phyloP scores from a whole-genome alignment of 2,329 filamentous ascomycete species.

The Ceratocystis huliohia region DNA sequence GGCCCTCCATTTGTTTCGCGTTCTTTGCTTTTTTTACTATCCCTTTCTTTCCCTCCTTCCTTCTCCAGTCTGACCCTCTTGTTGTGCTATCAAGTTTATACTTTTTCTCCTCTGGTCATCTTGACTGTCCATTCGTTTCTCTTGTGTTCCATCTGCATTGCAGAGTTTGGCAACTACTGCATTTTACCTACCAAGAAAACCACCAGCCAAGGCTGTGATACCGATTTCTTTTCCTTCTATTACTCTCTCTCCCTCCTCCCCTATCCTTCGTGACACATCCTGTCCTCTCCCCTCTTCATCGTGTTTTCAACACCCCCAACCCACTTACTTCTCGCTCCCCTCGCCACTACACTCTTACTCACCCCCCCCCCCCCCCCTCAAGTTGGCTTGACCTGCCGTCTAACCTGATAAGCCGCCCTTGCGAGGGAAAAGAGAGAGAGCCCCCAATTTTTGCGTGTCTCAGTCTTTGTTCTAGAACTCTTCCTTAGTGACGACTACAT shows the following conservation, averaged over 20 bases:
- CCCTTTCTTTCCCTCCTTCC: not conserved
- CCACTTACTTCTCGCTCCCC: too few relatives aligned
- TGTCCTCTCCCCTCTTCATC: not conserved
- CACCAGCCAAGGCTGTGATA: too few relatives aligned
- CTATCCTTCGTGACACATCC: constrained; percentile 1
- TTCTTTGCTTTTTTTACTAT: not conserved
- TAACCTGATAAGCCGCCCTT: not conserved
- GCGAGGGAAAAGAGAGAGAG: not conserved
- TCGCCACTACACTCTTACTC: too few relatives aligned
- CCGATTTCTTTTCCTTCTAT: not conserved
- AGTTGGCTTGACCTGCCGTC: not conserved
- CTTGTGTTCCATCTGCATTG: not conserved
- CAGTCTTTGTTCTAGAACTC: constrained; percentile 1
- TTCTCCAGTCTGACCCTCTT: not conserved
- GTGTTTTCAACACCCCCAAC: not conserved
- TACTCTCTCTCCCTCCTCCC: not conserved
- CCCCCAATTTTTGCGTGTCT: not conserved
- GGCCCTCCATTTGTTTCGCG: not conserved
- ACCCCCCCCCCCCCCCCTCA: not conserved
- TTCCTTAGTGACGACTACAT: constrained; percentile 1
- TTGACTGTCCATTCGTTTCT: constrained; percentile 13
- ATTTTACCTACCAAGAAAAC: not conserved
- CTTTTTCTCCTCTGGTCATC: constrained; percentile 6
- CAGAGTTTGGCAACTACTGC: not conserved
- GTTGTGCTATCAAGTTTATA: not conserved